Evolutionary conservation across 345 rosid genomes (phyloP), one percentile per base, ranked within the genome.

Genomic region (Eucalyptus virginea): DNA sequence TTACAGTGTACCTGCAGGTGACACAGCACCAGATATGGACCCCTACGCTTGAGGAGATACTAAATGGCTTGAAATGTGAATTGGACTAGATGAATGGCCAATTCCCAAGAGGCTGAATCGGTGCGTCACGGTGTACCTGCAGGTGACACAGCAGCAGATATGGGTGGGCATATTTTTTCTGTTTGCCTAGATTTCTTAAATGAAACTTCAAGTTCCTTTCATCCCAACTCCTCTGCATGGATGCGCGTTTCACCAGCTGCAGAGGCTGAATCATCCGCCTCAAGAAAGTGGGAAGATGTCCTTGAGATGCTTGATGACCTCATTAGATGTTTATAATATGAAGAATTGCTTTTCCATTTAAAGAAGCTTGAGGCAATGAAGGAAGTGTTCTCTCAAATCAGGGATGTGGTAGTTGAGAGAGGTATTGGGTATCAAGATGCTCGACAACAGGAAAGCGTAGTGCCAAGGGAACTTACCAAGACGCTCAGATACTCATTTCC

Each of bases 21-120:
- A 96, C 98, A 18, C 93, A 94, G 89, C 91, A 93, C 88, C 94
- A 94, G 87, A 96, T 97, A 89, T 96, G 98, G 97, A 91, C 90
- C 56, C 95, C 96, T 42, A 92, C 93, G 3, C 94, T 96, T 48
- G 90, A 92, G 92, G 95, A 95, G 94, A 81, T 95, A 87, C 87
- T 96, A 30, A 94, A 92, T 52, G 92, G 89, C 32, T 92, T 96
- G 86, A 95, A 94, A 88, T 89, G 65, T 32, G 96, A 96, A 88
- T 88, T 96, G 90, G 94, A 91, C 88, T 91, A 90, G 81, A 88
- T 92, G 89, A 90, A 91, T 86, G 81, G 88, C 88, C 88, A 89
- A 26, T 90, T 85, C 88, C 90, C 91, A 10, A 94, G 89, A 51
- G 21, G 54, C 21, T 51, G 54, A 51, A 51, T 51, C 4, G 2